phyloP scores from a whole-genome alignment of 768 basidiomycete species.

The Obba rivulosa region DNA sequence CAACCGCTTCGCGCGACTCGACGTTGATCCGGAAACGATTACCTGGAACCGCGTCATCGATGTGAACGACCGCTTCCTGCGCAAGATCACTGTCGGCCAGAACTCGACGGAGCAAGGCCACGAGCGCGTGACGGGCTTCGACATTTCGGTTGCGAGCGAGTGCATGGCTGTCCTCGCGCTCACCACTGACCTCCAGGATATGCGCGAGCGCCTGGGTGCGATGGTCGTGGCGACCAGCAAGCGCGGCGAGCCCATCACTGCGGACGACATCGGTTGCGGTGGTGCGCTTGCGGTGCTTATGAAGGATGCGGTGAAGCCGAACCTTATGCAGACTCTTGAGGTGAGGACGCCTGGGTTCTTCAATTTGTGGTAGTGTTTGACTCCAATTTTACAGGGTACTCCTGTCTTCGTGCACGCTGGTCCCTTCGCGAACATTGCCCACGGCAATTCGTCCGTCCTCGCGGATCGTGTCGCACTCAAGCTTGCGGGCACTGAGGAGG shows the following conservation, averaged over 20 bases:
- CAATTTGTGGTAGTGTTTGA: background rate
- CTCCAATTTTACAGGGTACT: slow-evolving; percentile 55
- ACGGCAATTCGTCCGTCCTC: slow-evolving; percentile 97
- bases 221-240: slow-evolving; percentile 98
- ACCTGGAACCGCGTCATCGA: slow-evolving; percentile 98
- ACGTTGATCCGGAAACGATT: slow-evolving; percentile 85
- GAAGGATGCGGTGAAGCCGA: slow-evolving; percentile 99
- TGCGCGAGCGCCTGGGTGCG: slow-evolving; percentile 85
- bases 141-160: slow-evolving; percentile 96
- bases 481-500: slow-evolving; percentile 91
- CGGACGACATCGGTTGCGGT: slow-evolving; percentile 92
- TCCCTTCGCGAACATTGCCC: slow-evolving; percentile 98
- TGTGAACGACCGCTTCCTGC: slow-evolving; percentile 94
- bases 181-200: slow-evolving; percentile 82
- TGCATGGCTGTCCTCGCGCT: slow-evolving; percentile 97
- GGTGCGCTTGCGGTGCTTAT: slow-evolving; percentile 95
- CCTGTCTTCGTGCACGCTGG: slow-evolving; percentile 99
- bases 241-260: slow-evolving; percentile 86
- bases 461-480: slow-evolving; percentile 97
- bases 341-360: slow-evolving; percentile 24
- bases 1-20: slow-evolving; percentile 83
- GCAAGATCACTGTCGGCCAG: slow-evolving; percentile 91
- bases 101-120: slow-evolving; percentile 86
- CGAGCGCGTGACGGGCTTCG: slow-evolving; percentile 87
- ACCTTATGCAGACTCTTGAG: slow-evolving; percentile 97